phyloP scores from a whole-genome alignment of 495 filamentous ascomycete species.

The Penicillium egyptiacum region DNA sequence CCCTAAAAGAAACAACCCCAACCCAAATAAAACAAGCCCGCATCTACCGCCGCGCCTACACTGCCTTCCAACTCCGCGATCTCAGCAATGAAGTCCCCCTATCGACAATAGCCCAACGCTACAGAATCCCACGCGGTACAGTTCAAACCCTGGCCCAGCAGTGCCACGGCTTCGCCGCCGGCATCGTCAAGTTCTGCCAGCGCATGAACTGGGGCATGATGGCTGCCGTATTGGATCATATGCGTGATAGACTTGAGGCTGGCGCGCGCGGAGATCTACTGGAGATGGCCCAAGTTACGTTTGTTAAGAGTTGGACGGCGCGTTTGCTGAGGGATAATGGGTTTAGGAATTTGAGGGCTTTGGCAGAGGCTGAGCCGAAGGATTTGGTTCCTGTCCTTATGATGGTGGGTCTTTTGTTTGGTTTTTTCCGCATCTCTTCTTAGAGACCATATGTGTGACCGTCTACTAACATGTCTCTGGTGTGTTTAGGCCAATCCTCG shows the following conservation, averaged over 20 bases:
- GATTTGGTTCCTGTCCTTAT: constrained; percentile 69
- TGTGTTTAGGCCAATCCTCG: constrained; percentile 42
- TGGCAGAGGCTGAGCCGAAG: constrained; percentile 67
- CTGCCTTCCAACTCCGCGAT: constrained; percentile 77
- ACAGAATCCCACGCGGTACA: constrained; percentile 64
- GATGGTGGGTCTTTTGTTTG: constrained; percentile 47
- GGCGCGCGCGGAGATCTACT: constrained; percentile 73
- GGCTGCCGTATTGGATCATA: constrained; percentile 74
- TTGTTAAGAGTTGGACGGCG: constrained; percentile 76
- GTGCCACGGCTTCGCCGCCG: constrained; percentile 76
- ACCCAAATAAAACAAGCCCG: constrained; percentile 60
- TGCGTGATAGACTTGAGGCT: constrained; percentile 70
- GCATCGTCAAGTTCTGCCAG: constrained; percentile 74
- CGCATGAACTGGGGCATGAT: constrained; percentile 74
- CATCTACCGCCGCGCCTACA: constrained; percentile 75
- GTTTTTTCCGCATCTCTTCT: not conserved
- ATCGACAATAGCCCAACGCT: constrained; percentile 66
- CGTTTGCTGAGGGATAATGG: constrained; percentile 77
- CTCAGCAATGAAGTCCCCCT: constrained; percentile 78
- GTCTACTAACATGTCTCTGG: not conserved
- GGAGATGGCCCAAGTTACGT: constrained; percentile 71
- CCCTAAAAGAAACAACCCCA: constrained; percentile 61
- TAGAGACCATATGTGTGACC: not conserved
- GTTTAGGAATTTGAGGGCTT: constrained; percentile 61
- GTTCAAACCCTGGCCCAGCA: constrained; percentile 74